Conservation (phyloP, 768 basidiomycete genomes). For the Hysterangium stoloniferum region DNA sequence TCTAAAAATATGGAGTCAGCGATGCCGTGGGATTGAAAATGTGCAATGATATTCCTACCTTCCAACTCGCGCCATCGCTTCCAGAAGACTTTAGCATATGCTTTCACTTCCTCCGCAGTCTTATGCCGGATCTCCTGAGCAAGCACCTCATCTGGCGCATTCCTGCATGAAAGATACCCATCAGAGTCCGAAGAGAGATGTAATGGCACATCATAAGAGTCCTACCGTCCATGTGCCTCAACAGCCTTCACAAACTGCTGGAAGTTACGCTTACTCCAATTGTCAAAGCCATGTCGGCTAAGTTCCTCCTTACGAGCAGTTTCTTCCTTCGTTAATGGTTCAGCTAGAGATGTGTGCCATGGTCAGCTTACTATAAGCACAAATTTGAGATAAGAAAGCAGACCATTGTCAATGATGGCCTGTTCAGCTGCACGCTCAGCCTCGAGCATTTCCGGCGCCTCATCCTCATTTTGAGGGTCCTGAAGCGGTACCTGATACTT, state of each 20-base stretch:
- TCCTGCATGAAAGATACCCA: slow-evolving; percentile 34
- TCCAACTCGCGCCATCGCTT: slow-evolving; percentile 82
- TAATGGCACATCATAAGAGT: no score
- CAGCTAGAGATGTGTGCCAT: slow-evolving; percentile 42
- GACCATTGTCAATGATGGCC: slow-evolving; percentile 81
- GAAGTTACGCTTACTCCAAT: slow-evolving; percentile 92
- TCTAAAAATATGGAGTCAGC: slow-evolving; percentile 35
- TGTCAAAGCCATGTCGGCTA: slow-evolving; percentile 67
- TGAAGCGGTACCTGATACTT: slow-evolving; percentile 30
- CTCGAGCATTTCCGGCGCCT: slow-evolving; percentile 79
- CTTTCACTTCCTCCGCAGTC: slow-evolving; percentile 64
- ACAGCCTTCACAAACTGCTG: slow-evolving; percentile 79
- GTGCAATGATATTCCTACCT: slow-evolving; percentile 35
- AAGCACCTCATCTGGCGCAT: slow-evolving; percentile 56
- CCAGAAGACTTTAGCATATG: slow-evolving; percentile 79
- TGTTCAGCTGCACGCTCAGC: slow-evolving; percentile 74
- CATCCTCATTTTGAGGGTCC: slow-evolving; percentile 61
- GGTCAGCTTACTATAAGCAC: not conserved
- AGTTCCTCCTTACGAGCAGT: slow-evolving; percentile 71
- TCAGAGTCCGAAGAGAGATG: not conserved
- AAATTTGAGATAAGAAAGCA: slow-evolving; percentile 17
- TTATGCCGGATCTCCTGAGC: slow-evolving; percentile 83
- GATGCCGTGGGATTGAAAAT: not conserved
- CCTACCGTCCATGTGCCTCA: slow-evolving; percentile 78
- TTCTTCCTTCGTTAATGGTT: slow-evolving; percentile 87